These are phyloP conservation scores for Caryopteris hybrid DNA, from an alignment of 305 asterid genomes.

Conservation along the genomic window DNA sequence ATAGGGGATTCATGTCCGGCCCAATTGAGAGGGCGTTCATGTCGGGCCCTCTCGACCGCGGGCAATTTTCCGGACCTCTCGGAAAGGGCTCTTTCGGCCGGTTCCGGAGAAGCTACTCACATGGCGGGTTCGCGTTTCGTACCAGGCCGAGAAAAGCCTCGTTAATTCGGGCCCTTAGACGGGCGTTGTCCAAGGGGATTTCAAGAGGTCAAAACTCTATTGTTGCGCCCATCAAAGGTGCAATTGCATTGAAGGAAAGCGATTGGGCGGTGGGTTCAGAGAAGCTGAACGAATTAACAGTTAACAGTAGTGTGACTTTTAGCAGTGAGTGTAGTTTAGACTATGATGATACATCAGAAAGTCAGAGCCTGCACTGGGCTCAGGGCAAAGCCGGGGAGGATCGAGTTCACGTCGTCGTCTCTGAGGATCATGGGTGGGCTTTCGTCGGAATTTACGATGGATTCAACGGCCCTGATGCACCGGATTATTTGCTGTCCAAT, in stretches of 20 bases:
- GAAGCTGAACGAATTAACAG: constrained; percentile 58
- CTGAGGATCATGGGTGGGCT: constrained; percentile 81
- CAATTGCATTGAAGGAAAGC: constrained; percentile 41
- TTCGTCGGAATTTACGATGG: constrained; percentile 89
- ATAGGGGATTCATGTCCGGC: constrained; percentile 71
- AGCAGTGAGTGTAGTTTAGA: constrained; percentile 69
- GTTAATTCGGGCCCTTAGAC: constrained; percentile 45
- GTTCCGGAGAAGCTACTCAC: constrained; percentile 69
- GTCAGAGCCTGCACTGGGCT: constrained; percentile 79
- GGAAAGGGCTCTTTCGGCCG: constrained; percentile 47
- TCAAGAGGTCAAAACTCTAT: constrained; percentile 65
- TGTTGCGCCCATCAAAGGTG: constrained; percentile 70
- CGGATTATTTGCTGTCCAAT: constrained; percentile 69
- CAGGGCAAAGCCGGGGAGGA: constrained; percentile 92
- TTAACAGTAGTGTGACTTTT: constrained; percentile 45
- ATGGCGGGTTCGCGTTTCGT: constrained; percentile 54
- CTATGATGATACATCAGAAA: constrained; percentile 43
- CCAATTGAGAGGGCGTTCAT: constrained; percentile 68
- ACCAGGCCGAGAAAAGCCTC: constrained; percentile 42
- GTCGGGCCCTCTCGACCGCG: constrained; percentile 76
- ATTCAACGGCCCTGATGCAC: constrained; percentile 87
- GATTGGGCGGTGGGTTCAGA: constrained; percentile 49
- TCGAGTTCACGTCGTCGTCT: constrained; percentile 77
- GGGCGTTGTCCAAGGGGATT: constrained; percentile 67
- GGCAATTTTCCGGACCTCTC: constrained; percentile 55